These are phyloP conservation scores for Litchi chinensis DNA, from an alignment of 345 rosid genomes.

Conservation along the genomic window DNA sequence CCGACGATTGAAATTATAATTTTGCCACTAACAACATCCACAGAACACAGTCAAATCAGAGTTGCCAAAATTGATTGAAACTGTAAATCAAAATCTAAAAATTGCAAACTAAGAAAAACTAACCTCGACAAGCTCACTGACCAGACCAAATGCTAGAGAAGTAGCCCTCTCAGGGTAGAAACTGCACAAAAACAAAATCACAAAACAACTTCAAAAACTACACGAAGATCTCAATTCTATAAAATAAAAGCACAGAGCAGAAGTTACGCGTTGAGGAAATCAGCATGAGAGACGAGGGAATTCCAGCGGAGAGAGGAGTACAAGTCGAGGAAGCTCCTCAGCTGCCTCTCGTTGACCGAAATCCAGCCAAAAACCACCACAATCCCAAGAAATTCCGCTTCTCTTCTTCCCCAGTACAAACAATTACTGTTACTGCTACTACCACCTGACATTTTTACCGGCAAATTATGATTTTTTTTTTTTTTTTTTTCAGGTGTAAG, in stretches of 20 bases:
- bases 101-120: slow-evolving; percentile 19
- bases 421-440: slow-evolving; percentile 35
- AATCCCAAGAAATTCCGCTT: slow-evolving; percentile 54
- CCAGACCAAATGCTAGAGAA: slow-evolving; percentile 70
- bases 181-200: slow-evolving; percentile 47
- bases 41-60: too few relatives aligned
- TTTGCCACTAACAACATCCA: too few relatives aligned
- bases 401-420: slow-evolving; percentile 67
- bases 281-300: slow-evolving; percentile 75
- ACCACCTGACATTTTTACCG: slow-evolving; percentile 51
- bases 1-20: not conserved
- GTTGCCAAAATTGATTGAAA: not conserved
- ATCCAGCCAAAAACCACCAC: slow-evolving; percentile 82
- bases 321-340: slow-evolving; percentile 58
- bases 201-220: not conserved
- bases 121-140: slow-evolving; percentile 77
- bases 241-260: not conserved
- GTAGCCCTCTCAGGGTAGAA: slow-evolving; percentile 73
- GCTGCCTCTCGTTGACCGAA: slow-evolving; percentile 52
- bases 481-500: not conserved
- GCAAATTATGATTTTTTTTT: not conserved
- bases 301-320: slow-evolving; percentile 92
- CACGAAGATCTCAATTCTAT: not conserved
- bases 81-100: not conserved
- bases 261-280: slow-evolving; percentile 74